A percentile compares a stretch with the other conserved stretches of the same genome.
phyloP scores from a whole-genome alignment of 345 rosid genomes.

The Syzygium oleosum region DNA sequence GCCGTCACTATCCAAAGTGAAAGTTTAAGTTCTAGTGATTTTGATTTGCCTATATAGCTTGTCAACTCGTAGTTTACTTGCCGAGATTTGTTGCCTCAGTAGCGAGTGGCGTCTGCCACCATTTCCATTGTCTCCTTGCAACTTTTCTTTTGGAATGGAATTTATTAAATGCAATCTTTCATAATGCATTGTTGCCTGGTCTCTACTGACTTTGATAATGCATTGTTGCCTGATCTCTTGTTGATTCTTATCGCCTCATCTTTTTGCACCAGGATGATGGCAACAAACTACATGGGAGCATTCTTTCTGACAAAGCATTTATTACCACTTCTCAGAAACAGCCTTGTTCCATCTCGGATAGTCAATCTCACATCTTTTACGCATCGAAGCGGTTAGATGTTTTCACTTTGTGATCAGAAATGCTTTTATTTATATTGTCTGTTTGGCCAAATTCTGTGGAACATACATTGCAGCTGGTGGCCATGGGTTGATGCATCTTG shows the following conservation, averaged over 20 bases:
- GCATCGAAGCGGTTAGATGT: slow-evolving; percentile 53
- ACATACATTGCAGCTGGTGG: background rate
- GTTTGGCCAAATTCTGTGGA: background rate
- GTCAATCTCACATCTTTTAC: slow-evolving; percentile 94
- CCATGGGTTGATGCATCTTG: background rate
- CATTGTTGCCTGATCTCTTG: background rate
- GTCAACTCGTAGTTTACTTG: background rate
- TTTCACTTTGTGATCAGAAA: background rate
- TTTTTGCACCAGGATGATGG: slow-evolving; percentile 61
- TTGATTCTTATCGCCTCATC: background rate
- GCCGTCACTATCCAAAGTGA: background rate
- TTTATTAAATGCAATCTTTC: background rate
- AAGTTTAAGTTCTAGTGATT: background rate
- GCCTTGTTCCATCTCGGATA: slow-evolving; percentile 71
- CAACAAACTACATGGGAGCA: slow-evolving; percentile 72
- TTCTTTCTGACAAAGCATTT: slow-evolving; percentile 64
- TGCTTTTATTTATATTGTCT: background rate
- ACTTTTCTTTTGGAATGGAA: background rate
- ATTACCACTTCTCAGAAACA: slow-evolving; percentile 69
- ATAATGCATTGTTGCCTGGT: background rate
- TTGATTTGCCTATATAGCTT: background rate
- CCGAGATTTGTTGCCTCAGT: background rate
- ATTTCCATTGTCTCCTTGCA: background rate
- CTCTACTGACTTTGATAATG: background rate
- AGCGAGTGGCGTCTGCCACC: background rate